Conservation (phyloP, 2,329 filamentous ascomycete genomes). For the Microsporum canis region DNA sequence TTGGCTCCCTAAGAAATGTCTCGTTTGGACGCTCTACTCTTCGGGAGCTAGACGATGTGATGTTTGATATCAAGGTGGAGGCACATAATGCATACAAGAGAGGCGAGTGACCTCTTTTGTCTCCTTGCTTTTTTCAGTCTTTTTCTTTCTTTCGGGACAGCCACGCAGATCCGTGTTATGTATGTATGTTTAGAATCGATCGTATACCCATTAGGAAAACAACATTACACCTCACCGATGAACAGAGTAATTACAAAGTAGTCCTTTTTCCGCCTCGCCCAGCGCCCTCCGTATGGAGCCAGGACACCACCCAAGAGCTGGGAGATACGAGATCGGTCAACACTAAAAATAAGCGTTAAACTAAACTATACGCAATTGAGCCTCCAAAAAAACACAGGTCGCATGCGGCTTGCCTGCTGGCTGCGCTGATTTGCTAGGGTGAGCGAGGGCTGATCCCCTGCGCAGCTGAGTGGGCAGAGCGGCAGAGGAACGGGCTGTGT, state of each 20-base stretch:
- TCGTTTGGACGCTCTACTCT: constrained; percentile 55
- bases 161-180: not conserved
- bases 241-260: too few relatives aligned
- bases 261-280: too few relatives aligned
- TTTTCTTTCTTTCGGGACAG: not conserved
- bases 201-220: not conserved
- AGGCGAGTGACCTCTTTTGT: constrained; percentile 12
- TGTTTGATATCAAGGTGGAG: constrained; percentile 67
- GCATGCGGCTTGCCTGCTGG: not conserved
- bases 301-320: not conserved
- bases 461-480: constrained; percentile 1
- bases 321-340: not conserved
- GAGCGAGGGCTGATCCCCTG: not conserved
- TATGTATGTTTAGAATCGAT: not conserved
- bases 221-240: not conserved
- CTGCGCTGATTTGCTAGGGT: not conserved
- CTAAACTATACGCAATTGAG: not conserved
- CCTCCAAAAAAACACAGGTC: not conserved
- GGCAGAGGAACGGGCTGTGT: not conserved
- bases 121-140: not conserved
- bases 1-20: constrained; percentile 49
- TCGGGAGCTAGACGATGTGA: constrained; percentile 60
- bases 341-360: not conserved
- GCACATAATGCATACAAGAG: constrained; percentile 59
- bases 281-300: not conserved